Base-by-base conservation (phyloP, 345 rosid species). In the Ceriops decandra region DNA sequence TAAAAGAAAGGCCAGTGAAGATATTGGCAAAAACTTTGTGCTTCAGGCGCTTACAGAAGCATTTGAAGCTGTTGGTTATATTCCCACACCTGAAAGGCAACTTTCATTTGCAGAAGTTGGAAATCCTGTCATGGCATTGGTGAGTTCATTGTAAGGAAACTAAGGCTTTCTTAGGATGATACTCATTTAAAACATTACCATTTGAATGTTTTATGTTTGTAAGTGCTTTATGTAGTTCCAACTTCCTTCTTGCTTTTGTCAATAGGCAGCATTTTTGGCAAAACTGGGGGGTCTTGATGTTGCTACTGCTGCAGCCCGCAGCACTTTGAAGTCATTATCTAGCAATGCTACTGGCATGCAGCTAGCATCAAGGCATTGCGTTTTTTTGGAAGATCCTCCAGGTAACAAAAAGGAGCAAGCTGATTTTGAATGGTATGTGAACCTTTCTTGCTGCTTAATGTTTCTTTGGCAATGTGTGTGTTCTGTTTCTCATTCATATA, bases 81-180 rank as follows among this genome's bases (percentile, higher is more conserved):
- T 59, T 68, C 72, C 82, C 66, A 77, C 84, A 3, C 85, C 92
- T 60, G 99, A 89, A 79, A 68, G 79, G 62, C 75, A 79, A 11
- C 74, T 83, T 60, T 90, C 98, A 79, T 95, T 95, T 87, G 86
- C 92, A 69, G 98, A 90, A 62, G 88, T 84, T 62, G 99, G 99
- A 77, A 92, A 90, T 75, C 99, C 99, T 66, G 97, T 83, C 74
- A 92, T 95, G 96, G 98, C 98, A 66, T 76, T 95, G 97, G 99
- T 92, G 83, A 81, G 98, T 82, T 33, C 19, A 66, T 27, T 46
- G 15, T 10, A 52, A 21, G 53, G 53, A 58, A 73, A 36, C 46
- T 21, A 5, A 54, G 57, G 53, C 56, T 60, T 60, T 66, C 52
- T 20, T 10, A 15, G 49, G 49, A 42, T 42, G 49, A 42, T 42